These are phyloP conservation scores for Scutellaria barbata DNA, from an alignment of 257 asterid genomes.

Conservation along the genomic window DNA sequence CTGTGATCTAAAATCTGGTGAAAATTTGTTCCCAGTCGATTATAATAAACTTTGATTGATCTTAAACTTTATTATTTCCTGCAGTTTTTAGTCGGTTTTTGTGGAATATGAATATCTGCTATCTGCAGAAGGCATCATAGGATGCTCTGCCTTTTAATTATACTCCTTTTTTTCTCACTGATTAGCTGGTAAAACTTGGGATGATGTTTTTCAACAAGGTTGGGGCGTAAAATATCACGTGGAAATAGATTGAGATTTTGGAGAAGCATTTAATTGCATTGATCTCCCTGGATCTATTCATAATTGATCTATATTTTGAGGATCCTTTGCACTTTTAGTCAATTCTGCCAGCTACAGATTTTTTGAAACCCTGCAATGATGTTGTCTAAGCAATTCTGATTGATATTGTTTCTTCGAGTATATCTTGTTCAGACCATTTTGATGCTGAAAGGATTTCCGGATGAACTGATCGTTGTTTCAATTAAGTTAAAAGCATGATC, in stretches of 20 bases:
- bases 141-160: background rate
- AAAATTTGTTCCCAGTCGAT: background rate
- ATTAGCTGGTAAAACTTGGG: background rate
- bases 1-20: slow-evolving; percentile 28
- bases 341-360: background rate
- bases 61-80: background rate
- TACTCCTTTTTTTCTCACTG: too few relatives aligned
- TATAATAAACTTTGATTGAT: background rate
- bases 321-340: background rate
- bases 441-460: background rate
- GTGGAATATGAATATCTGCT: background rate
- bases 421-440: background rate
- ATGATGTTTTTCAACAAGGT: too few relatives aligned
- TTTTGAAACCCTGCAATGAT: background rate
- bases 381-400: background rate
- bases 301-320: background rate
- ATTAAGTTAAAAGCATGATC: background rate
- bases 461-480: background rate
- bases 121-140: background rate
- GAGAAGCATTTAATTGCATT: background rate
- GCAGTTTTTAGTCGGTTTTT: background rate
- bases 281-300: background rate
- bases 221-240: too few relatives aligned
- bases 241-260: background rate
- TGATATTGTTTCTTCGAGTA: background rate